Percentiles rank a stretch among this genome's conserved stretches.
phyloP scores from a whole-genome alignment of 2,329 filamentous ascomycete genomes.

The Proliferodiscus dingleyae region DNA sequence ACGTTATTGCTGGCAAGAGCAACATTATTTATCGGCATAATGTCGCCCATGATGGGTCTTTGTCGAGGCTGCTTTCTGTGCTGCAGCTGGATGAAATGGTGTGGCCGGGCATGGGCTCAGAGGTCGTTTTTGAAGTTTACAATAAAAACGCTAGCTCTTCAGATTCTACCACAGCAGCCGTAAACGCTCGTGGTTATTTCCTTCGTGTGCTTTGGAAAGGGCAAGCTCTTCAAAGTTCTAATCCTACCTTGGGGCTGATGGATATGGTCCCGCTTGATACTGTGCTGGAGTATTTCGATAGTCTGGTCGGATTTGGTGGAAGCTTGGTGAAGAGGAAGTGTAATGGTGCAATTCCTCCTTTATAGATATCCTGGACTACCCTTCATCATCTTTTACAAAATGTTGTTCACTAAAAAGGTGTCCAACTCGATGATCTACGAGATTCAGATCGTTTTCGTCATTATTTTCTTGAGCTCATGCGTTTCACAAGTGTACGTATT shows the following conservation, averaged over 20 bases:
- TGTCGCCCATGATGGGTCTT: constrained; percentile 72
- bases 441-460: too few relatives aligned
- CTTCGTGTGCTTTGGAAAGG: constrained; percentile 70
- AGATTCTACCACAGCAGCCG: constrained; percentile 1
- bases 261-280: constrained; percentile 66
- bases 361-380: background rate
- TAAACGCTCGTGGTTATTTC: constrained; percentile 38
- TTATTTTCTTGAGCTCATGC: too few relatives aligned
- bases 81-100: constrained; percentile 73
- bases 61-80: constrained; percentile 62
- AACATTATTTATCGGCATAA: constrained; percentile 64
- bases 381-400: too few relatives aligned
- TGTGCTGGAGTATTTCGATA: constrained; percentile 67
- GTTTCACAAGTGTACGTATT: too few relatives aligned
- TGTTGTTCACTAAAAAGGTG: too few relatives aligned
- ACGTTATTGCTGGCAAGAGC: constrained; percentile 39
- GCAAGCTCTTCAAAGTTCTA: constrained; percentile 59
- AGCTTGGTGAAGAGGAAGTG: constrained; percentile 38
- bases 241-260: constrained; percentile 60
- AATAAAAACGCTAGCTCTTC: constrained; percentile 38
- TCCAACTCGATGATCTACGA: too few relatives aligned
- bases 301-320: constrained; percentile 54
- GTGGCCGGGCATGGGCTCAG: constrained; percentile 79
- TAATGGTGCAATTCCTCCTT: constrained; percentile 17
- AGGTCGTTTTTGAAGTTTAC: constrained; percentile 74